Conservation (phyloP, 2,329 filamentous ascomycete genomes). For the Diaporthe helianthi region DNA sequence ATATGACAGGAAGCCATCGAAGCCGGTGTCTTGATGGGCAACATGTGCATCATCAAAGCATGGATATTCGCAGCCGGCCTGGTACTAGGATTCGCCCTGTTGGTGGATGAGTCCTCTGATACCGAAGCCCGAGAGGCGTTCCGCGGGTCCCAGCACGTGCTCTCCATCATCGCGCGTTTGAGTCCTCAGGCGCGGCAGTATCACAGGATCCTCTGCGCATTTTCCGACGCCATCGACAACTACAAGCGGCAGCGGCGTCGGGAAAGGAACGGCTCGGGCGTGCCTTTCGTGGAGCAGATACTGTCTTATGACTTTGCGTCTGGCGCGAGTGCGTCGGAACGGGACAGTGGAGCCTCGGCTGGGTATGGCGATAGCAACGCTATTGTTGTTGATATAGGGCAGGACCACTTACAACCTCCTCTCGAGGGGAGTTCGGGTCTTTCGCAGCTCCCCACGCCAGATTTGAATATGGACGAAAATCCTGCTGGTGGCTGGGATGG, state of each 20-base stretch:
- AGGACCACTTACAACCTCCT: background rate
- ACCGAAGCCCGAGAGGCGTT: conserved; percentile 34
- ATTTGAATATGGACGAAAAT: conserved; percentile 4
- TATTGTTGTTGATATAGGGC: background rate
- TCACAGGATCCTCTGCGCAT: conserved; percentile 34
- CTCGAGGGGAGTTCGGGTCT: background rate
- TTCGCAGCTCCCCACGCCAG: conserved; percentile 18
- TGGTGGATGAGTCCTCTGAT: conserved; percentile 34
- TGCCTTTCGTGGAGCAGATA: conserved; percentile 26
- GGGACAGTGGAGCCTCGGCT: background rate
- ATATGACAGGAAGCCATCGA: conserved; percentile 36
- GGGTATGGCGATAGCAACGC: too few relatives aligned
- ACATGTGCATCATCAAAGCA: conserved; percentile 35
- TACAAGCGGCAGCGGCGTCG: conserved; percentile 24
- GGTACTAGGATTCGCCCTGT: conserved; percentile 32
- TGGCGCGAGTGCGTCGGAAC: background rate
- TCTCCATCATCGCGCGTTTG: conserved; percentile 14
- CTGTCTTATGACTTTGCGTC: conserved; percentile 26
- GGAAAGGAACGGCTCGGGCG: background rate
- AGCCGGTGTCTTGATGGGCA: conserved; percentile 34
- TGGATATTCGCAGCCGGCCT: conserved; percentile 34
- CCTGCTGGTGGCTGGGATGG: conserved; percentile 18
- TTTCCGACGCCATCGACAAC: conserved; percentile 35
- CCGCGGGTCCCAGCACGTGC: conserved; percentile 28
- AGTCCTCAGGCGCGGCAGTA: conserved; percentile 38